Conservation (phyloP, 2,329 filamentous ascomycete species). For the Lecanicillium sp. region DNA sequence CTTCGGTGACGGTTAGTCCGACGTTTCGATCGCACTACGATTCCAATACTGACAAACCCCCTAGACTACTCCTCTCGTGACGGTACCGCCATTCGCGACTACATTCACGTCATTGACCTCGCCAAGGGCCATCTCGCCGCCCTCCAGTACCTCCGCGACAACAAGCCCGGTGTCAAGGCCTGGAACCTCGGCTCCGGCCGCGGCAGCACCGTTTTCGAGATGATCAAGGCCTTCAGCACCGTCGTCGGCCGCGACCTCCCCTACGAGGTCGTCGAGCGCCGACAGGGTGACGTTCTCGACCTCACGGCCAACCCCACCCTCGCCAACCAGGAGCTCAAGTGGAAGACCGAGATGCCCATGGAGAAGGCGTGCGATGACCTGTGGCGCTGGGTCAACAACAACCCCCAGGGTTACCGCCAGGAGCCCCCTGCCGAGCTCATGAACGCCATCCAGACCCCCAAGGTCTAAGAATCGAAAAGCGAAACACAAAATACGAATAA, state of each 20-base stretch:
- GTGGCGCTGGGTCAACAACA: conserved; percentile 96
- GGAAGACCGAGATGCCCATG: conserved; percentile 86
- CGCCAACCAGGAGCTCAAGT: conserved; percentile 82
- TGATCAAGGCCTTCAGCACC: conserved; percentile 87
- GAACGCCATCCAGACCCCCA: conserved; percentile 48
- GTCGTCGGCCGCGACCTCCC: conserved; percentile 80
- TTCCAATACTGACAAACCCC: conserved; percentile 17
- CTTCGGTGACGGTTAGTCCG: conserved; percentile 77
- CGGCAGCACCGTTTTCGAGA: conserved; percentile 94
- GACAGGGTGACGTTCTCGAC: conserved; percentile 87
- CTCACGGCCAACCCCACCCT: conserved; percentile 85
- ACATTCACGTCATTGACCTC: conserved; percentile 93
- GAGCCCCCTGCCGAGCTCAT: conserved; percentile 79
- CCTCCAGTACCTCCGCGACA: conserved; percentile 78
- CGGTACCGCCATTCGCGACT: conserved; percentile 92
- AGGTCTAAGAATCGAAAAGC: conserved; percentile 19
- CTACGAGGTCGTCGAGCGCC: conserved; percentile 77
- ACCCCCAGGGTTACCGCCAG: conserved; percentile 91
- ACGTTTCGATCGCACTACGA: background rate
- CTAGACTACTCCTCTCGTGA: conserved; percentile 85
- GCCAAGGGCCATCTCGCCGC: conserved; percentile 81
- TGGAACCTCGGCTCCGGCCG: conserved; percentile 96
- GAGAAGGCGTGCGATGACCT: conserved; percentile 91
- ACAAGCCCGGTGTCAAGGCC: conserved; percentile 83
- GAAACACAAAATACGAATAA: conserved; percentile 9